Evolutionary conservation across 2,329 filamentous ascomycete species (phyloP).

Genomic region (Sporothrix dimorphospora): DNA sequence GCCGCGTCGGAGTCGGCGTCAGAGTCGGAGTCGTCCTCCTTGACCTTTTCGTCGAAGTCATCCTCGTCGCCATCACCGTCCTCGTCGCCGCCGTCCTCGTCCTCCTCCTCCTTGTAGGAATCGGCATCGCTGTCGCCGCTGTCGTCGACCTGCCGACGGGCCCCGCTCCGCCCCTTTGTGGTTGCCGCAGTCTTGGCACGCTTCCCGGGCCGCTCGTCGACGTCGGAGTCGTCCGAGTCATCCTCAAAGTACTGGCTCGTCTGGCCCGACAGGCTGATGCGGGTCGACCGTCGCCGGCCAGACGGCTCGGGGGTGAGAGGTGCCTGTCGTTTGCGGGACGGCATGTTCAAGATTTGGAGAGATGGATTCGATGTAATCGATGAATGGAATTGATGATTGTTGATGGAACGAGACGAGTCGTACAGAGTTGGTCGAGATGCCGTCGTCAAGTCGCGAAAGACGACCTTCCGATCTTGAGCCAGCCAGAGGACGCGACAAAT

Average conservation of each 20-base stretch:
- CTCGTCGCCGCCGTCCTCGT: conserved; percentile 35
- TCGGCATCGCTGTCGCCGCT: conserved; percentile 35
- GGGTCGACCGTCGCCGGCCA: conserved; percentile 51
- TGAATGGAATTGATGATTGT: neutral
- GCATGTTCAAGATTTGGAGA: conserved; percentile 39
- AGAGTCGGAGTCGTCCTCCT: conserved; percentile 44
- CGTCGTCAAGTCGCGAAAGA: neutral
- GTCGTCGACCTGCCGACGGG: conserved; percentile 33
- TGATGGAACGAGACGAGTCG: too few relatives aligned
- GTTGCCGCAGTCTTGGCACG: conserved; percentile 26
- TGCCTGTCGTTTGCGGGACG: conserved; percentile 46
- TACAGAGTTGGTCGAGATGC: too few relatives aligned
- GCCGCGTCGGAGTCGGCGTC: conserved; percentile 43
- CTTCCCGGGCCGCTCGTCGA: conserved; percentile 26
- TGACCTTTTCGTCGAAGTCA: conserved; percentile 36
- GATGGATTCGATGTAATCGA: neutral
- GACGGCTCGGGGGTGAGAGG: conserved; percentile 37
- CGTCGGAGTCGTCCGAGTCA: conserved; percentile 35
- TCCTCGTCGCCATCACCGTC: conserved; percentile 38
- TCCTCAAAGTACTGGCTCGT: conserved; percentile 59
- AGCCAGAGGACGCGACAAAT: conserved; percentile 19
- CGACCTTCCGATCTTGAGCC: neutral
- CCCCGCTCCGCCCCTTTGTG: neutral
- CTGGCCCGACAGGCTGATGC: conserved; percentile 47
- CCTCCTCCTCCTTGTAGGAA: conserved; percentile 39